These are phyloP conservation scores for Xylaria sp. DNA, from an alignment of 2,329 filamentous ascomycete genomes.

Conservation along the genomic window DNA sequence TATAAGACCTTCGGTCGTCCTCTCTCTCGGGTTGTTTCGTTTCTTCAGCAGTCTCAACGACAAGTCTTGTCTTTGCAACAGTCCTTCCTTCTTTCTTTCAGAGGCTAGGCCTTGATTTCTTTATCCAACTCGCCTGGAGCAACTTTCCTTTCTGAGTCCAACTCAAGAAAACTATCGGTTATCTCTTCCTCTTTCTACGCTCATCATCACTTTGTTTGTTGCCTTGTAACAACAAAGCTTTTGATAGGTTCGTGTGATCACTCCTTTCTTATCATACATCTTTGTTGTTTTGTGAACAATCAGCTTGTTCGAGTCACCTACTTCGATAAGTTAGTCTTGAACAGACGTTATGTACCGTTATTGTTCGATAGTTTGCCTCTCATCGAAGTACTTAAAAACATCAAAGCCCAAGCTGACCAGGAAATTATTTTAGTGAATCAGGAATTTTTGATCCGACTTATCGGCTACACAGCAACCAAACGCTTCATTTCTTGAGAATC, in stretches of 20 bases:
- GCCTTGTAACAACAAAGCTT: constrained; percentile 42
- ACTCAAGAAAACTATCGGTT: constrained; percentile 44
- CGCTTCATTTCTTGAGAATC: constrained; percentile 46
- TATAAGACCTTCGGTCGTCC: constrained; percentile 50
- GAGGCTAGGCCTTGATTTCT: constrained; percentile 52
- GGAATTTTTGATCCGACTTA: constrained; percentile 31
- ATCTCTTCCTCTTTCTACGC: constrained; percentile 37
- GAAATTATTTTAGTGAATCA: constrained; percentile 1
- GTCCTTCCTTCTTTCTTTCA: constrained; percentile 54
- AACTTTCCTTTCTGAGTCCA: constrained; percentile 53
- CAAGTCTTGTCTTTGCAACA: constrained; percentile 47
- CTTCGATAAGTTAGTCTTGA: background rate
- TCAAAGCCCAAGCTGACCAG: constrained; percentile 23
- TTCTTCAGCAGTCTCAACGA: constrained; percentile 50
- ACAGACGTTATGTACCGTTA: background rate
- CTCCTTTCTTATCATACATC: constrained; percentile 10
- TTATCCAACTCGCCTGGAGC: constrained; percentile 56
- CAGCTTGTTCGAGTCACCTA: constrained; percentile 24
- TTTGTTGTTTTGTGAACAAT: constrained; percentile 38
- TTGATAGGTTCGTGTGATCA: constrained; percentile 44
- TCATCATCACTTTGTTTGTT: constrained; percentile 41
- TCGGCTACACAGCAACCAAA: constrained; percentile 42
- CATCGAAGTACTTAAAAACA: constrained; percentile 16
- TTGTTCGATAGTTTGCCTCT: constrained; percentile 7
- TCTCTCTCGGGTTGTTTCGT: constrained; percentile 52